These are phyloP conservation scores for Apiotrichum akiyoshidainum DNA, from an alignment of 1,284 basidiomycete species.

Conservation along the genomic window DNA sequence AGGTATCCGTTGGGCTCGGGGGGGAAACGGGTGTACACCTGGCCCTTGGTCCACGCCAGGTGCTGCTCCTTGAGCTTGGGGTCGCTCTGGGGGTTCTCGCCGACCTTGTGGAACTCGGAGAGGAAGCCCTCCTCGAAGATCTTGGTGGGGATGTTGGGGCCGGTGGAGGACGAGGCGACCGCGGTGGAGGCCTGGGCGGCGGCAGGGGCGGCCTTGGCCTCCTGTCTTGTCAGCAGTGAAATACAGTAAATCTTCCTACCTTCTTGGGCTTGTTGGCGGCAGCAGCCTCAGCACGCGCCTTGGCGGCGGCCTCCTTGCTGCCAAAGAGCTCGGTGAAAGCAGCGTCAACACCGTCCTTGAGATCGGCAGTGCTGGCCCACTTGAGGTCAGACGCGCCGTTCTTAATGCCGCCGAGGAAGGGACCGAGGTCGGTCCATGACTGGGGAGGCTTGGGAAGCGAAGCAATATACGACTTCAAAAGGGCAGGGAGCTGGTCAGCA, in stretches of 20 bases:
- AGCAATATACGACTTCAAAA: constrained; percentile 63
- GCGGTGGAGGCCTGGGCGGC: constrained; percentile 34
- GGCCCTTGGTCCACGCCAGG: constrained; percentile 72
- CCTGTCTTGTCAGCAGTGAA: constrained; percentile 9
- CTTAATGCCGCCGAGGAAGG: constrained; percentile 69
- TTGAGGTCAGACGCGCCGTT: constrained; percentile 59
- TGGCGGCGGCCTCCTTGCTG: constrained; percentile 63
- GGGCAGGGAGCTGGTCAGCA: constrained; percentile 62
- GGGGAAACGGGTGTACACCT: constrained; percentile 94
- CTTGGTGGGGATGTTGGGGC: constrained; percentile 45
- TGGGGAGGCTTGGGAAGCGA: constrained; percentile 55
- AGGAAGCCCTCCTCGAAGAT: constrained; percentile 97
- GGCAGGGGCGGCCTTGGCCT: constrained; percentile 57
- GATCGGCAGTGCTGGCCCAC: constrained; percentile 86
- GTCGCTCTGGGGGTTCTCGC: constrained; percentile 86
- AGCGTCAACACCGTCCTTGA: constrained; percentile 82
- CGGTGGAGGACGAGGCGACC: constrained; percentile 37
- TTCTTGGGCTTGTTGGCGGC: constrained; percentile 67
- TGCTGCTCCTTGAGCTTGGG: constrained; percentile 76
- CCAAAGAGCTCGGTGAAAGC: constrained; percentile 76
- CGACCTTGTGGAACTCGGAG: constrained; percentile 86
- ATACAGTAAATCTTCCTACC: constrained; percentile 7
- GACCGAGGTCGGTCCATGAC: constrained; percentile 73
- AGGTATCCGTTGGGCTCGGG: constrained; percentile 97
- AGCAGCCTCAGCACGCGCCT: constrained; percentile 62